A percentile compares a stretch with the other conserved stretches of the same genome.
These are phyloP conservation scores for Teunomyces kruisii DNA, from an alignment of 805 yeast genomes.

Conservation along the genomic window DNA sequence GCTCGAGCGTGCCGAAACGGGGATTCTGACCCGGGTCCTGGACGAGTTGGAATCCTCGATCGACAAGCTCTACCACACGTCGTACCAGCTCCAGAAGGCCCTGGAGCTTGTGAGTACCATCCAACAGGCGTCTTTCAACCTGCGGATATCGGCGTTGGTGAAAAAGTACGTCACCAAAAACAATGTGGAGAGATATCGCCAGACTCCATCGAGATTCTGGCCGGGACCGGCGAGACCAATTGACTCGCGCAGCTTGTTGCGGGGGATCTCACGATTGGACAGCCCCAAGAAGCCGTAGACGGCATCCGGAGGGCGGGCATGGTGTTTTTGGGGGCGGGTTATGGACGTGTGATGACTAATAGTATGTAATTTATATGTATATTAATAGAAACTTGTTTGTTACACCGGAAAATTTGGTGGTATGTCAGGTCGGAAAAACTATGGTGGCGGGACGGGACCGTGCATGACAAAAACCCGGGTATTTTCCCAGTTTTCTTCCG, in stretches of 20 bases:
- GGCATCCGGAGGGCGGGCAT: too few species aligned
- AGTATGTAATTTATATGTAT: background rate
- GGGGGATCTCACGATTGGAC: conserved; percentile 6
- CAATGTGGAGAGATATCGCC: conserved; percentile 11
- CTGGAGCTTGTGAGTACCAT: conserved; percentile 21
- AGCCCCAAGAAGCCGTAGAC: background rate
- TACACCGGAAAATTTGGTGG: too few species aligned
- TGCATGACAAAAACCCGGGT: too few species aligned
- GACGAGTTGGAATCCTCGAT: conserved; percentile 26
- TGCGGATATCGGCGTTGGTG: conserved; percentile 19
- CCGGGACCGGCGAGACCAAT: conserved; percentile 3
- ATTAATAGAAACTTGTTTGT: too few species aligned
- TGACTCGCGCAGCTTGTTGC: conserved; percentile 4
- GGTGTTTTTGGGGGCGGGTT: too few species aligned
- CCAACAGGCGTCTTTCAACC: conserved; percentile 16
- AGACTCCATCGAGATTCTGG: conserved; percentile 1
- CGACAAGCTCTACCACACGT: conserved; percentile 37
- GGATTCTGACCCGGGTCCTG: conserved; percentile 9
- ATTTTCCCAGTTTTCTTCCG: too few species aligned
- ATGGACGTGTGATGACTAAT: background rate
- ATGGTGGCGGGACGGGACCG: too few species aligned
- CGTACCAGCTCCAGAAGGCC: conserved; percentile 27
- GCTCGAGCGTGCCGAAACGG: background rate
- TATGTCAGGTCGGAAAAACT: too few species aligned
- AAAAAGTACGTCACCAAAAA: conserved; percentile 20